Base-by-base conservation (phyloP, 495 filamentous ascomycete species). In the Aspergillus panamensis region DNA sequence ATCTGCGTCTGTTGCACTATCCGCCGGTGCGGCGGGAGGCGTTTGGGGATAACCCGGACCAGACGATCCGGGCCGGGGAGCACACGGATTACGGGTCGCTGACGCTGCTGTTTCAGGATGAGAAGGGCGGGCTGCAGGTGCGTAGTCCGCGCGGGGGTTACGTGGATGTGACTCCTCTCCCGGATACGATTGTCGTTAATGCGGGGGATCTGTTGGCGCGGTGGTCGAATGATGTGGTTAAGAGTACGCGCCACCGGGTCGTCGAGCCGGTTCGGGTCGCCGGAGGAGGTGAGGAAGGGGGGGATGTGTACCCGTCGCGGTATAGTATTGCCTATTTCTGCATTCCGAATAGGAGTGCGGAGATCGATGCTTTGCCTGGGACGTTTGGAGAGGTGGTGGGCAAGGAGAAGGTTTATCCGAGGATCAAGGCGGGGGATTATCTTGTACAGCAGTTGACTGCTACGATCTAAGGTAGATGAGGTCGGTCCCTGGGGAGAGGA, bases 21-120 rank as follows among this genome's bases (percentile, higher is more conserved):
- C 92, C 92, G 0, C 72, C 79, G 6, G 87, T 92, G 3, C 64
- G 67, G 29, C 82, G 81, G 50, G 74, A 82, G 6, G 81, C 89
- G 3, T 96, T 96, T 67, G 64, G 71, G 59, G 71, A 82, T 50
- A 89, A 90, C 54, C 84, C 84, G 25, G 78, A 77, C n/a, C 87
- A 91, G 69, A n/a, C n/a, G n/a, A 88, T 96, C 3, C 75, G 93
- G 2, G 91, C 91, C 0, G 93, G 91, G 0, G 88, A 84, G 33
- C 93, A 96, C 66, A 89, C 84, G n/a, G 92, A 96, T 65, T 96
- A 96, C 64, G 92, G 91, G 3, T 88, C 83, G 0, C 81, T 96
- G 59, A 96, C 92, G 2, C 72, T 96, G 35, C 79, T 97, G n/a
- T 96, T 97, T 73, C 93, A 97, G 68, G 92, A 96, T 73, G 59